Conservation (phyloP, 306 rosid species). For the Acacia acuminata region DNA sequence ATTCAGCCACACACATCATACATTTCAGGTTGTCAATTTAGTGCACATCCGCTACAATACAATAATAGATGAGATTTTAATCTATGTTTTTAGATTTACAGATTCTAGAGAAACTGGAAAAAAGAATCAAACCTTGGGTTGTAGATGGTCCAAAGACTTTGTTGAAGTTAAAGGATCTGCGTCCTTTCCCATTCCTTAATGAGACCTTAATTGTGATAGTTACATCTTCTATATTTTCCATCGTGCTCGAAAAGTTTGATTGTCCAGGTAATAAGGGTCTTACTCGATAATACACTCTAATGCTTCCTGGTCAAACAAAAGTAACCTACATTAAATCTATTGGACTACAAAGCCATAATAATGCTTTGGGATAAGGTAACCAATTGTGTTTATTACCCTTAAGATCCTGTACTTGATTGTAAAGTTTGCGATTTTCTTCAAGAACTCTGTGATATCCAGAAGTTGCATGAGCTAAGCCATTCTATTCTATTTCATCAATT, state of each 20-base stretch:
- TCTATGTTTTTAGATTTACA: neutral
- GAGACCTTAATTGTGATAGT: constrained; percentile 68
- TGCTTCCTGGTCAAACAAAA: constrained; percentile 73
- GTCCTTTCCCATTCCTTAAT: constrained; percentile 81
- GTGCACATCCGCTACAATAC: constrained; percentile 71
- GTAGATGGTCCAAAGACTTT: constrained; percentile 88
- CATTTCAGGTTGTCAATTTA: no score
- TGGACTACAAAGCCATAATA: neutral
- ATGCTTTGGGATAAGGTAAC: constrained; percentile 18
- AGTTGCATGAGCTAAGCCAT: constrained; percentile 86
- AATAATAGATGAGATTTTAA: neutral
- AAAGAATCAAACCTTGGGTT: constrained; percentile 70
- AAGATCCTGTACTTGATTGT: constrained; percentile 96
- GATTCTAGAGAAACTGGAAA: constrained; percentile 19
- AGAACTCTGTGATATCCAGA: constrained; percentile 93
- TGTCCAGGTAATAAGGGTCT: constrained; percentile 82
- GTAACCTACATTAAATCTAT: constrained; percentile 11
- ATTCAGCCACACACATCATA: no score
- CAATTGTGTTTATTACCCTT: constrained; percentile 61
- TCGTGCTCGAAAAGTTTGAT: constrained; percentile 59
- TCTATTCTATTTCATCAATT: constrained; percentile 15
- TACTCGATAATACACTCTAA: constrained; percentile 95
- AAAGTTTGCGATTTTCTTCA: constrained; percentile 88
- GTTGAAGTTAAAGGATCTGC: constrained; percentile 77
- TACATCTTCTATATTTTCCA: constrained; percentile 84